A percentile compares a stretch with the other conserved stretches of the same genome.
These are phyloP conservation scores for Selenicereus undatus DNA, from an alignment of 148 eudicot genomes.

Conservation along the genomic window DNA sequence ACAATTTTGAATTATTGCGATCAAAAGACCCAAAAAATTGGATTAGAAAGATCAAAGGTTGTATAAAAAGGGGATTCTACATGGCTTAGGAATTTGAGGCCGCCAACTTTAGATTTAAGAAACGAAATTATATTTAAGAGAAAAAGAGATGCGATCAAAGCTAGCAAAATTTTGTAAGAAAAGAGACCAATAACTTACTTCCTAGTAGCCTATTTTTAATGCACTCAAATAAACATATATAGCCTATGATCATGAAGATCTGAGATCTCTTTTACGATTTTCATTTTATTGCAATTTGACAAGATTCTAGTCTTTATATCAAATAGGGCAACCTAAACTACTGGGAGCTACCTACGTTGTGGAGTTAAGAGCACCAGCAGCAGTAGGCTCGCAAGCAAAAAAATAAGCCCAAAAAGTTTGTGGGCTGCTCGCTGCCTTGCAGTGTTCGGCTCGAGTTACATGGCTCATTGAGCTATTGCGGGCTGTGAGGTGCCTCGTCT, in stretches of 20 bases:
- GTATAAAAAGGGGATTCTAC: neutral
- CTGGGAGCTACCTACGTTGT: neutral
- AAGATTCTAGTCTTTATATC: neutral
- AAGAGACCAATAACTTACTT: neutral
- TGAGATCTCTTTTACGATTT: constrained; percentile 8
- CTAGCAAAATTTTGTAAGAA: neutral
- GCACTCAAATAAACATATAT: neutral
- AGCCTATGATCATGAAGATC: neutral
- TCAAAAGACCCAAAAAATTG: no score
- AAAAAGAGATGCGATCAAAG: neutral
- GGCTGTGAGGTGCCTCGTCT: no score
- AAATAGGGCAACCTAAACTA: neutral
- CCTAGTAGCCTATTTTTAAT: neutral
- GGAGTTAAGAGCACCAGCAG: no score
- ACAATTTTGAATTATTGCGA: no score
- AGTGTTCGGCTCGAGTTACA: no score
- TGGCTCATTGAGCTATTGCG: no score
- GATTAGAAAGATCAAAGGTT: neutral
- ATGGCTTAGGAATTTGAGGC: neutral
- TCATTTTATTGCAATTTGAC: constrained; percentile 1
- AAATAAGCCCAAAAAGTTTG: no score
- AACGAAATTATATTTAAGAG: neutral
- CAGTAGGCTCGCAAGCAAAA: no score
- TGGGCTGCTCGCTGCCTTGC: no score
- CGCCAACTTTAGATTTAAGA: neutral